Evolutionary conservation across 371 early-diverging fungal species (phyloP).

Genomic region (Mortierella sp.): DNA sequence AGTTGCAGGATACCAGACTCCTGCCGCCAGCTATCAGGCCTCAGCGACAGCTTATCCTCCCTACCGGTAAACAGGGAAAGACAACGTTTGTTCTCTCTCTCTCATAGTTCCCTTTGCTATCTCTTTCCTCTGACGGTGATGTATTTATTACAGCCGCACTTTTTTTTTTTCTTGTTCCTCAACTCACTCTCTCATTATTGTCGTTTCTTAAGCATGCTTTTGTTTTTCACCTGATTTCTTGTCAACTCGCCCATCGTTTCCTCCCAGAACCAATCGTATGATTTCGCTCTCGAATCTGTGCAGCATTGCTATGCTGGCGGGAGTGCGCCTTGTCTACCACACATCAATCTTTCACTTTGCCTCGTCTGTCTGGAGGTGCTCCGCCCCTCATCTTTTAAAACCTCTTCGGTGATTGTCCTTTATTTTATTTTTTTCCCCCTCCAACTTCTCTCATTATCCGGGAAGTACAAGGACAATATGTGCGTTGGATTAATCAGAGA

Average conservation of each 20-base stretch:
- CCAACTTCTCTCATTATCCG: neutral
- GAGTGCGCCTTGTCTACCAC: neutral
- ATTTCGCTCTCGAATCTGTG: neutral
- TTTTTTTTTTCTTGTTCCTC: neutral
- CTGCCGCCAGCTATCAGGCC: constrained; percentile 28
- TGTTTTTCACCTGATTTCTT: neutral
- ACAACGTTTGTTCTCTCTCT: constrained; percentile 6
- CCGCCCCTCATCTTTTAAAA: neutral
- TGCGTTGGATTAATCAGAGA: constrained; percentile 6
- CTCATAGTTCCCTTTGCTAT: neutral
- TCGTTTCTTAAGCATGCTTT: neutral
- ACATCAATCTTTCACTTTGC: neutral
- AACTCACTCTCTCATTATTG: neutral
- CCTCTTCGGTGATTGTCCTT: neutral
- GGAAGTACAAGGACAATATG: constrained; percentile 9
- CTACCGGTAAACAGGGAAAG: constrained; percentile 46
- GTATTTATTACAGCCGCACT: neutral
- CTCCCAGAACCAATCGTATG: neutral
- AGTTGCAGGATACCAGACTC: constrained; percentile 28
- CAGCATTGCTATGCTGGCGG: neutral
- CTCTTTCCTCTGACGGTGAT: neutral
- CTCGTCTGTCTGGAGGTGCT: neutral
- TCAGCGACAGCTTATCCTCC: constrained; percentile 45
- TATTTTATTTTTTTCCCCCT: neutral
- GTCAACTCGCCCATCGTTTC: neutral